Base-by-base conservation (phyloP, 1,139 yeast genomes). In the Candida gigantensis region DNA sequence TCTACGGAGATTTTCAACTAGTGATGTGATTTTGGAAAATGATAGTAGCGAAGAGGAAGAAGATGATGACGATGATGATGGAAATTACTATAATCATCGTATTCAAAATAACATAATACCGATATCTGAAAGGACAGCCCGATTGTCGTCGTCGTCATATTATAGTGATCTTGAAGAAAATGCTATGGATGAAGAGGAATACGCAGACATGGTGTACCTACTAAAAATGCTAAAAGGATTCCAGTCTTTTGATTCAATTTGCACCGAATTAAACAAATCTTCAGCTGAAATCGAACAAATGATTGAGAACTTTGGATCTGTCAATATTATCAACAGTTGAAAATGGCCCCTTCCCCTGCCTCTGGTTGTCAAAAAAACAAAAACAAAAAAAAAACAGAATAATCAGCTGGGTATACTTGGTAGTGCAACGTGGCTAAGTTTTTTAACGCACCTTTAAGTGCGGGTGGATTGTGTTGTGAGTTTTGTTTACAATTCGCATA, bases 171-270 rank as follows among this genome's bases (percentile, higher is more conserved):
- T 34, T 30, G 43, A 51, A 5, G 14, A 30, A 6, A 24, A 28
- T 9, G 35, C 21, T 6, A 26, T 7, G 10, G 33, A 33, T 17
- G 44, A 38, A 11, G 38, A 36, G 15, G 68, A 62, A 38, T 70
- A 68, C 12, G 38, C 43, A 17, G 49, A 44, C 67, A 62, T 52
- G 36, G 28, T 51, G 13, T 48, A 45, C 21, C 28, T 71, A 23
- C 53, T 84, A 24, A 59, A 76, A 42, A 61, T 82, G 30, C 51
- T 84, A 23, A 74, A 72, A 42, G 77, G 77, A 17, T 77, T 77
- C 20, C 83, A 79, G 42, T 79, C 78, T 49, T 74, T 83, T 46
- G 96, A 87, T 53, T 74, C 82, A 6, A 80, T 87, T 2, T 82
- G 90, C 49, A 84, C 90, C 0, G 84, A 80, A 46, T 59, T 84